A percentile compares a stretch with the other conserved stretches of the same genome.
phyloP scores from a whole-genome alignment of 2,329 filamentous ascomycete species.

The Simplicillium aogashimaense region DNA sequence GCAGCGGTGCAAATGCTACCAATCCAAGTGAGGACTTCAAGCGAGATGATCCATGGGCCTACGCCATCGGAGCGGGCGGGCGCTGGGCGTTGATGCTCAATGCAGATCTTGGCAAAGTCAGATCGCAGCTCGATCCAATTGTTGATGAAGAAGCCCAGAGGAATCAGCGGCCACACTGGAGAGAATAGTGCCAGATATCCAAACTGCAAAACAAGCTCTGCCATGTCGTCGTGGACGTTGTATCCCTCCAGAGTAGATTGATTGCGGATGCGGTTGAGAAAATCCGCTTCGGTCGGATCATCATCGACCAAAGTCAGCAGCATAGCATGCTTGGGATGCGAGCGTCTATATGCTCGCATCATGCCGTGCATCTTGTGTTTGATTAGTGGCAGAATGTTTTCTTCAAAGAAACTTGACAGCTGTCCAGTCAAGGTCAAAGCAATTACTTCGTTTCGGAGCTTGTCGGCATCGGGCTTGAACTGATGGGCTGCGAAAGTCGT shows the following conservation, averaged over 20 bases:
- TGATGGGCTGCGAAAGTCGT: slow-evolving; percentile 39
- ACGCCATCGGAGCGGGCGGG: slow-evolving; percentile 64
- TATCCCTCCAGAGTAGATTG: slow-evolving; percentile 60
- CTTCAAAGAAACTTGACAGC: slow-evolving; percentile 60
- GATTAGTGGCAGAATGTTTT: slow-evolving; percentile 59
- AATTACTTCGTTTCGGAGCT: slow-evolving; percentile 63
- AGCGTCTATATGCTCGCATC: slow-evolving; percentile 30
- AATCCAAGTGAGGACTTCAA: slow-evolving; percentile 61
- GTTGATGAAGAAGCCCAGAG: slow-evolving; percentile 63
- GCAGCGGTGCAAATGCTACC: slow-evolving; percentile 64
- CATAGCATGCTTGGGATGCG: slow-evolving; percentile 26
- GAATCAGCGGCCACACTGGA: slow-evolving; percentile 66
- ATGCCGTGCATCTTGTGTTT: slow-evolving; percentile 46
- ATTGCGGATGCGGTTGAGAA: slow-evolving; percentile 53
- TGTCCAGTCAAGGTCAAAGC: slow-evolving; percentile 67
- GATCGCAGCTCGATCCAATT: slow-evolving; percentile 71
- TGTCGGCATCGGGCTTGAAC: slow-evolving; percentile 56
- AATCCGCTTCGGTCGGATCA: slow-evolving; percentile 50
- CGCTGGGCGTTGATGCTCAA: slow-evolving; percentile 61
- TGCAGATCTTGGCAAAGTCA: slow-evolving; percentile 67
- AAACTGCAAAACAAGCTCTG: slow-evolving; percentile 65
- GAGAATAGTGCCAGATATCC: slow-evolving; percentile 66
- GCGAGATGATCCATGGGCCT: slow-evolving; percentile 60
- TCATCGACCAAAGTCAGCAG: slow-evolving; percentile 42
- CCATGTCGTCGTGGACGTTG: slow-evolving; percentile 63